A percentile compares a stretch with the other conserved stretches of the same genome.
phyloP scores from a whole-genome alignment of 768 basidiomycete species.

The Naganishia randhawae region DNA sequence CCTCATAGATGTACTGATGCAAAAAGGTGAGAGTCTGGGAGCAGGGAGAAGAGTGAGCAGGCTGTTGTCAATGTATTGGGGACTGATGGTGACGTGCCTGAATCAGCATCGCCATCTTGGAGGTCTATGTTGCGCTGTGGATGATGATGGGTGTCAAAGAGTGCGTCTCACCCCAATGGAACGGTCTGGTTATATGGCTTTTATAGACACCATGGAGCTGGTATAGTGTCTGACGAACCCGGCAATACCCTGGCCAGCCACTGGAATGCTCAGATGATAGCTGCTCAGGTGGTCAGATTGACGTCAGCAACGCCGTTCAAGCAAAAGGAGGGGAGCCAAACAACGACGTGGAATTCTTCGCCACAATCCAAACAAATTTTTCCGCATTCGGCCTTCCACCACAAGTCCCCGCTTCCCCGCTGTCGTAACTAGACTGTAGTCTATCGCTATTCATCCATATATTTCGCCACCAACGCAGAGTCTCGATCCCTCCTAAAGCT shows the following conservation, averaged over 20 bases:
- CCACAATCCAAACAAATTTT: background rate
- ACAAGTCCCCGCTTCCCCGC: too few relatives aligned
- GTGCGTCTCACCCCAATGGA: too few relatives aligned
- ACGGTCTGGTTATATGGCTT: too few relatives aligned
- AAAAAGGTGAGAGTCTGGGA: slow-evolving; percentile 13
- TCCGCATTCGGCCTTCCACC: too few relatives aligned
- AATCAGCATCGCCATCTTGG: slow-evolving; percentile 10
- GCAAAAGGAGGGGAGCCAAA: background rate
- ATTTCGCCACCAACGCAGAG: too few relatives aligned
- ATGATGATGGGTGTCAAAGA: background rate
- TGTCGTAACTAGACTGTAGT: too few relatives aligned
- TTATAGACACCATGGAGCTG: too few relatives aligned
- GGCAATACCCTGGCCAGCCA: too few relatives aligned
- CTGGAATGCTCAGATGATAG: too few relatives aligned
- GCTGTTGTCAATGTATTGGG: background rate
- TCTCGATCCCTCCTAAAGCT: background rate
- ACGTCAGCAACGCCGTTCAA: background rate
- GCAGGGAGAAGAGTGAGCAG: background rate
- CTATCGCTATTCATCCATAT: too few relatives aligned
- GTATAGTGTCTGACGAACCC: too few relatives aligned
- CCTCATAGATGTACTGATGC: slow-evolving; percentile 22
- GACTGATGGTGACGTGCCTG: background rate
- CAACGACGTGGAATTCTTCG: background rate
- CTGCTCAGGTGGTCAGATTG: too few relatives aligned
- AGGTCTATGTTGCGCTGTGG: background rate